Conservation (phyloP, 345 rosid species). For the Acer yangbiense region DNA sequence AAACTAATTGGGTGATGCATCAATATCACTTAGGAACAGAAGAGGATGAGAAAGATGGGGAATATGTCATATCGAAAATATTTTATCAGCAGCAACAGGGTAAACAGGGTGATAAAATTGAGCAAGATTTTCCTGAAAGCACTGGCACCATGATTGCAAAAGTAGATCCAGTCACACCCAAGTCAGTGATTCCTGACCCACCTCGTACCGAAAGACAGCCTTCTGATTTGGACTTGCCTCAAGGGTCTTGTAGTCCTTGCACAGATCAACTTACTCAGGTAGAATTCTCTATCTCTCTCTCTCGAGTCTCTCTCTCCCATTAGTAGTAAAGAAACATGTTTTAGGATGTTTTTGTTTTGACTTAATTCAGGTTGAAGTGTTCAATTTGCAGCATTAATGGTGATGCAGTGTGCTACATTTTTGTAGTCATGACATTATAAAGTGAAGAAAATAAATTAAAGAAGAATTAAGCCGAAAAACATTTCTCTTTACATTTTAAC, state of each 20-base stretch:
- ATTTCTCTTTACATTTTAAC: neutral
- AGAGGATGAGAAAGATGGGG: conserved; percentile 88
- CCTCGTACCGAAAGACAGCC: conserved; percentile 41
- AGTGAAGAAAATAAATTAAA: neutral
- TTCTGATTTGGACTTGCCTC: conserved; percentile 35
- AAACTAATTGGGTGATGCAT: conserved; percentile 98
- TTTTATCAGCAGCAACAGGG: conserved; percentile 69
- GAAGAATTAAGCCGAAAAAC: neutral
- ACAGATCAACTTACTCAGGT: conserved; percentile 50
- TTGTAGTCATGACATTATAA: neutral
- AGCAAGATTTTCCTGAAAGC: conserved; percentile 48
- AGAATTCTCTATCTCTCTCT: conserved; percentile 6
- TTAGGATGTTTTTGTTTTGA: neutral
- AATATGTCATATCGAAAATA: conserved; percentile 84
- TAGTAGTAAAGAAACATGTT: neutral
- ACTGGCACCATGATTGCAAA: conserved; percentile 36
- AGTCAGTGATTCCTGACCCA: conserved; percentile 68
- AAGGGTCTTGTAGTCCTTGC: conserved; percentile 26
- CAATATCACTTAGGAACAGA: conserved; percentile 92
- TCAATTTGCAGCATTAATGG: neutral
- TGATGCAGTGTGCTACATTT: neutral
- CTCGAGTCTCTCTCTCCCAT: neutral
- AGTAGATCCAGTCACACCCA: conserved; percentile 80
- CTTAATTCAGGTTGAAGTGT: conserved; percentile 2
- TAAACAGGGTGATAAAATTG: conserved; percentile 60